phyloP scores from a whole-genome alignment of 2,329 filamentous ascomycete genomes.

The Neonectria coccinea region DNA sequence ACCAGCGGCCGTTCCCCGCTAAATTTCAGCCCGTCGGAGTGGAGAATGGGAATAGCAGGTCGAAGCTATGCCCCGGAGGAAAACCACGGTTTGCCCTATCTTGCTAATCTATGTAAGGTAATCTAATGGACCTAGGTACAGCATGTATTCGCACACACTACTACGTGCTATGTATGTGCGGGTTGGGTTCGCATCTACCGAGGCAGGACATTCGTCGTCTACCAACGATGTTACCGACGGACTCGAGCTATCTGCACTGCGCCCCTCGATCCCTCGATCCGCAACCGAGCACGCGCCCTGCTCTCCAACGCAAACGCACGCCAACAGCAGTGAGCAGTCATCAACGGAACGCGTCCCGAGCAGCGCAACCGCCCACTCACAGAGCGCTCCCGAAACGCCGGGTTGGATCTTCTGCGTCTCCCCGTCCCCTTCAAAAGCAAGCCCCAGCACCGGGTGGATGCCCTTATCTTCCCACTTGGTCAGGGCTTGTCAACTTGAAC shows the following conservation, averaged over 20 bases:
- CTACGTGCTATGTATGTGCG: background rate
- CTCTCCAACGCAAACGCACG: constrained; percentile 1
- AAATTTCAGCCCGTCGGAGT: constrained; percentile 38
- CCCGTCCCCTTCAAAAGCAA: constrained; percentile 19
- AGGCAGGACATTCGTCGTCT: background rate
- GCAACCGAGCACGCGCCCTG: background rate
- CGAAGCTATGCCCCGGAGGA: constrained; percentile 21
- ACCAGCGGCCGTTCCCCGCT: constrained; percentile 44
- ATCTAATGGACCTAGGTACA: too few species aligned
- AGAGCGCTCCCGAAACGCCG: constrained; percentile 29
- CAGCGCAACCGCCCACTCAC: constrained; percentile 1
- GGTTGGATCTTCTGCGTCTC: constrained; percentile 24
- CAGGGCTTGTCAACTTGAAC: constrained; percentile 29
- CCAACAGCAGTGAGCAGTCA: constrained; percentile 3
- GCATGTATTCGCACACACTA: too few species aligned
- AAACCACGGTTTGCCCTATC: constrained; percentile 6
- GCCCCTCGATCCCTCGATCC: background rate
- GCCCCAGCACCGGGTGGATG: constrained; percentile 28
- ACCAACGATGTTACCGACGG: background rate
- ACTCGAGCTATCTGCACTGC: background rate
- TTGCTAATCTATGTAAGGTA: constrained; percentile 7
- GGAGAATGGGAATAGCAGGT: constrained; percentile 30
- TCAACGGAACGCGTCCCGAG: background rate
- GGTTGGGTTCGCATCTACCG: background rate
- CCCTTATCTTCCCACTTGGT: constrained; percentile 26